These are phyloP conservation scores for Draba incana DNA, from an alignment of 345 rosid species.

Conservation along the genomic window DNA sequence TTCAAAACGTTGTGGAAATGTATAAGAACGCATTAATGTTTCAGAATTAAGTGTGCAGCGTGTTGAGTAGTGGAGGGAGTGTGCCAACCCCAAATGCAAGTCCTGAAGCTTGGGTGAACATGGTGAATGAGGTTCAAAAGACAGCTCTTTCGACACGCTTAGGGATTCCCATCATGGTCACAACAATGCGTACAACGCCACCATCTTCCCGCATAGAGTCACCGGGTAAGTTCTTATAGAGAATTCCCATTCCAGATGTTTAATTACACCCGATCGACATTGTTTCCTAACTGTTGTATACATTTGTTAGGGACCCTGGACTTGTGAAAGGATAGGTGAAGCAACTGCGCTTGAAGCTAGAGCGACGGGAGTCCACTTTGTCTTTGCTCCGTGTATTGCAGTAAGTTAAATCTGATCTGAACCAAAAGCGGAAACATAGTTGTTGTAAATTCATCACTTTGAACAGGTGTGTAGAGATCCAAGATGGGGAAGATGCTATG, in stretches of 20 bases:
- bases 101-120: constrained; percentile 54
- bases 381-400: constrained; percentile 88
- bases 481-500: constrained; percentile 53
- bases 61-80: constrained; percentile 67
- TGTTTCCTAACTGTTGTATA: constrained; percentile 7
- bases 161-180: constrained; percentile 69
- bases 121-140: constrained; percentile 58
- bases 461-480: constrained; percentile 81
- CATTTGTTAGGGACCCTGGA: constrained; percentile 64
- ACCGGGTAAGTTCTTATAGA: constrained; percentile 49
- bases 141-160: constrained; percentile 55
- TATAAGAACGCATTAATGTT: neutral
- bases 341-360: constrained; percentile 95
- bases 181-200: constrained; percentile 57
- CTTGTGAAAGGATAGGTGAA: constrained; percentile 77
- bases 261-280: neutral
- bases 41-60: constrained; percentile 34
- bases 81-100: constrained; percentile 49
- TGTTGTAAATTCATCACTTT: constrained; percentile 3
- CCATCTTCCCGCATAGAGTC: constrained; percentile 63
- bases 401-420: constrained; percentile 43
- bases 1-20: neutral
- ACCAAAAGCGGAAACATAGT: constrained; percentile 36
- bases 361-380: constrained; percentile 78
- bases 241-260: neutral